Percentiles rank a stretch among this genome's conserved stretches.
These are phyloP conservation scores for Phytophthora sp. DNA, from an alignment of 352 stramenopile species.

Conservation along the genomic window DNA sequence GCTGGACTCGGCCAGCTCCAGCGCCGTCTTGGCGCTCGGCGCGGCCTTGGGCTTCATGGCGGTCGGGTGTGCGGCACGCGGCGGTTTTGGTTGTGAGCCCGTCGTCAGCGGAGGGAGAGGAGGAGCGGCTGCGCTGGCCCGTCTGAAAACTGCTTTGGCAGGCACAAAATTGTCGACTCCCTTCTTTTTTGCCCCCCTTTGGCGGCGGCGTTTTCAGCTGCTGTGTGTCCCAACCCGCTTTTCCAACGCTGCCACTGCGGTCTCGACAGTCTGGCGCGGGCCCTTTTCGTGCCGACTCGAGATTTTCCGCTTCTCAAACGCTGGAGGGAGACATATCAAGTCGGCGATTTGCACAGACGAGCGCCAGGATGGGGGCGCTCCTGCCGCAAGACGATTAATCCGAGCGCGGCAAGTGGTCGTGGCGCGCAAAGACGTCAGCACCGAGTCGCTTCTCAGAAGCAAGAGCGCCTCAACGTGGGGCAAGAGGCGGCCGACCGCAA, in stretches of 20 bases:
- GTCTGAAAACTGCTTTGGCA: conserved; percentile 21
- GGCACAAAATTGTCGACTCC: conserved; percentile 1
- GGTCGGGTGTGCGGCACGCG: background rate
- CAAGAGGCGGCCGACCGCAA: no score
- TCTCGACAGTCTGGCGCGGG: no score
- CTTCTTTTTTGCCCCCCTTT: background rate
- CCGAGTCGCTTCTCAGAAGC: background rate
- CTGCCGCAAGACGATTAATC: no score
- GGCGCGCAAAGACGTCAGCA: conserved; percentile 16
- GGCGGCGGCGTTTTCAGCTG: background rate
- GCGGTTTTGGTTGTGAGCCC: conserved; percentile 40
- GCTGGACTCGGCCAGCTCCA: conserved; percentile 76
- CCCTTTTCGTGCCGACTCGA: no score
- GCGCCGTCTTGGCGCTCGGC: conserved; percentile 47
- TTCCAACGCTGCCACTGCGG: background rate
- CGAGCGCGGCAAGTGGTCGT: no score
- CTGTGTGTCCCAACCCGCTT: background rate
- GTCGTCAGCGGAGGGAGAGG: conserved; percentile 19
- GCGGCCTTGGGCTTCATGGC: conserved; percentile 33
- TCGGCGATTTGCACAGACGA: conserved; percentile 32
- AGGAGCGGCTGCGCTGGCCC: conserved; percentile 4
- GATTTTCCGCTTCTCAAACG: conserved; percentile 4
- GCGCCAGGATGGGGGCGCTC: background rate
- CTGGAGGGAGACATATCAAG: conserved; percentile 29
- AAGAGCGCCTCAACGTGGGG: no score